These are phyloP conservation scores for Caloboletus inedulis DNA, from an alignment of 1,284 basidiomycete species.

Conservation along the genomic window DNA sequence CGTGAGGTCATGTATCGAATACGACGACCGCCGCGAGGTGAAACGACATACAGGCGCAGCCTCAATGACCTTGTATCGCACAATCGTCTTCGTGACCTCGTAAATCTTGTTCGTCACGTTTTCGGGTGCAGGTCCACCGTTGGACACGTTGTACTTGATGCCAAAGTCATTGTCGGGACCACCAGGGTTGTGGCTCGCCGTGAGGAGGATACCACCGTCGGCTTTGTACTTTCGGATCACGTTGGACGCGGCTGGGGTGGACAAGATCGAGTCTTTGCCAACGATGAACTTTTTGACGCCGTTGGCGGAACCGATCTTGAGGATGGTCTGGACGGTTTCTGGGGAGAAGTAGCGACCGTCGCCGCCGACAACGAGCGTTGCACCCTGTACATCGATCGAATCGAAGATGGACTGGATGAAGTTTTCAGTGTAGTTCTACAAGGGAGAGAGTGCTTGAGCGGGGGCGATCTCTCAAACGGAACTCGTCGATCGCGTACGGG, in stretches of 20 bases:
- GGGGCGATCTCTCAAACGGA: slow-evolving; percentile 2
- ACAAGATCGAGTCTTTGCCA: slow-evolving; percentile 88
- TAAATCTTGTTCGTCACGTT: slow-evolving; percentile 92
- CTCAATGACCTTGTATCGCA: slow-evolving; percentile 83
- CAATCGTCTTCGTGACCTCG: slow-evolving; percentile 86
- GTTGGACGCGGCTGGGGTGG: slow-evolving; percentile 96
- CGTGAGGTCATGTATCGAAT: slow-evolving; percentile 1
- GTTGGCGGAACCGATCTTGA: slow-evolving; percentile 90
- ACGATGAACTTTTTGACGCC: slow-evolving; percentile 87
- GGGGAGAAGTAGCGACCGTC: slow-evolving; percentile 95
- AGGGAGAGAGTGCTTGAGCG: slow-evolving; percentile 12
- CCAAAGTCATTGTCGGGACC: slow-evolving; percentile 98
- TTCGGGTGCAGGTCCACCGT: slow-evolving; percentile 97
- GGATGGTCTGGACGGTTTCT: slow-evolving; percentile 87
- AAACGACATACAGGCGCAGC: slow-evolving; percentile 60
- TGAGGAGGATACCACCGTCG: slow-evolving; percentile 94
- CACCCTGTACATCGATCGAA: slow-evolving; percentile 79
- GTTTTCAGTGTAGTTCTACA: slow-evolving; percentile 96
- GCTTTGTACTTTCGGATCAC: slow-evolving; percentile 95
- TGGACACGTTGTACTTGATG: slow-evolving; percentile 98
- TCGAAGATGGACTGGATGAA: slow-evolving; percentile 95
- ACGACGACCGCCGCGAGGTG: not conserved
- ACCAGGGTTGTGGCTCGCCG: slow-evolving; percentile 98
- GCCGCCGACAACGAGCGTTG: slow-evolving; percentile 93
- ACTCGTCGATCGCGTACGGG: slow-evolving; percentile 49